phyloP scores from a whole-genome alignment of 2,329 filamentous ascomycete genomes.

The Diaporthe humulicola region DNA sequence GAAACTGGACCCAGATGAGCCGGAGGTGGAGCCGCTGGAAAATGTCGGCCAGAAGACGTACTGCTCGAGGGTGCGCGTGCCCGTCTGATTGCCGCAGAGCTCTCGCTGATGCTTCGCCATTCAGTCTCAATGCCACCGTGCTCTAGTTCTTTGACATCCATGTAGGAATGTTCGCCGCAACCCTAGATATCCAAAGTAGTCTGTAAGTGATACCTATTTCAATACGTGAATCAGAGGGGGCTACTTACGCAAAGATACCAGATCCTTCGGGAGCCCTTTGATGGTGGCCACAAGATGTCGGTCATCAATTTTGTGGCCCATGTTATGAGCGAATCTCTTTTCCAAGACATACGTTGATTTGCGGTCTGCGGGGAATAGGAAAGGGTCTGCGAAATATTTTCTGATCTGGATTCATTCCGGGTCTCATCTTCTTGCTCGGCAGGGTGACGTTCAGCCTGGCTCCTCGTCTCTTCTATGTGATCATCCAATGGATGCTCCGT shows the following conservation, averaged over 20 bases:
- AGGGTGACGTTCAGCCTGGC: too few relatives aligned
- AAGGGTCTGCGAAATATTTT: not conserved
- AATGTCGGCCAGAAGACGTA: not conserved
- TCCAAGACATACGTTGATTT: not conserved
- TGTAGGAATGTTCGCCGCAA: not conserved
- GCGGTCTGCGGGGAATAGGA: not conserved
- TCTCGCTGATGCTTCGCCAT: not conserved
- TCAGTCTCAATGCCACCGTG: not conserved
- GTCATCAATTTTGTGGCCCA: not conserved
- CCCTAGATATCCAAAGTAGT: not conserved
- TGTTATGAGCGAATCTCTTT: not conserved
- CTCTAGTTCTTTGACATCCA: constrained; percentile 3
- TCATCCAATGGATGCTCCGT: not conserved
- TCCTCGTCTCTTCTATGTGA: not conserved
- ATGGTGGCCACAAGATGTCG: not conserved
- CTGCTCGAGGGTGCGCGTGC: not conserved
- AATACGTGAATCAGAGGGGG: too few relatives aligned
- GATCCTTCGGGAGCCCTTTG: not conserved
- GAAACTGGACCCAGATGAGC: not conserved
- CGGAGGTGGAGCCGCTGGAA: not conserved
- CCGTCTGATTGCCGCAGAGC: not conserved
- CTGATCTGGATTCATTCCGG: too few relatives aligned
- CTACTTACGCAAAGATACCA: constrained; percentile 15
- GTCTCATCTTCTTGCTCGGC: not conserved
- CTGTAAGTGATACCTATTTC: not conserved